Evolutionary conservation across 2,329 filamentous ascomycete species (phyloP).

Genomic region (Davidsoniella eucalypti): DNA sequence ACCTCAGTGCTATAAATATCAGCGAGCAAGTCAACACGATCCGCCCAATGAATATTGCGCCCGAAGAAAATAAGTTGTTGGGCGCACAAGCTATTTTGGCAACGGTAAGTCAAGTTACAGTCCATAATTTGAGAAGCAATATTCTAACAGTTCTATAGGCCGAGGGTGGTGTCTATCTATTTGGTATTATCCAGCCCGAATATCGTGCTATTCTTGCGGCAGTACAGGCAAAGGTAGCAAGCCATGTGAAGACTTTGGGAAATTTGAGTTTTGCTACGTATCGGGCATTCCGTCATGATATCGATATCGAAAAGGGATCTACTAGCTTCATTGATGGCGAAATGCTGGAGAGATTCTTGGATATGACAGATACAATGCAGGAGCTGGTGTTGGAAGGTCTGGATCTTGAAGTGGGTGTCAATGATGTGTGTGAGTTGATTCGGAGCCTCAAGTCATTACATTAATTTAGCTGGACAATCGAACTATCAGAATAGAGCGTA

Average conservation of each 20-base stretch:
- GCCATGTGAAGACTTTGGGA: slow-evolving; percentile 51
- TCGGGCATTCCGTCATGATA: slow-evolving; percentile 64
- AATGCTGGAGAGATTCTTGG: slow-evolving; percentile 70
- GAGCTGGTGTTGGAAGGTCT: slow-evolving; percentile 35
- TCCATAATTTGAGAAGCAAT: slow-evolving; percentile 14
- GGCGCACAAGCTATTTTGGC: slow-evolving; percentile 73
- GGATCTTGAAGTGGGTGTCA: slow-evolving; percentile 35
- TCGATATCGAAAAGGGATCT: slow-evolving; percentile 57
- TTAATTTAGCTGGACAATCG: slow-evolving; percentile 20
- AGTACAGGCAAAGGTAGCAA: slow-evolving; percentile 57
- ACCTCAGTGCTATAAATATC: slow-evolving; percentile 62
- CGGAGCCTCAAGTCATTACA: slow-evolving; percentile 48
- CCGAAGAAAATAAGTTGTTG: slow-evolving; percentile 48
- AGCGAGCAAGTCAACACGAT: slow-evolving; percentile 93
- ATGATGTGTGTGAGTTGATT: slow-evolving; percentile 44
- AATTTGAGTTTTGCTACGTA: slow-evolving; percentile 61
- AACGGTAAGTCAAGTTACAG: slow-evolving; percentile 44
- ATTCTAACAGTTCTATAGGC: slow-evolving; percentile 34
- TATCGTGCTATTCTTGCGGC: slow-evolving; percentile 68
- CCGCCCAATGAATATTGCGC: slow-evolving; percentile 51
- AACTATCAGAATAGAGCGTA: neutral
- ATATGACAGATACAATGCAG: slow-evolving; percentile 44
- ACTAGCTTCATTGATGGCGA: slow-evolving; percentile 86
- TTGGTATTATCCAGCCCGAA: slow-evolving; percentile 56
- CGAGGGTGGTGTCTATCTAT: slow-evolving; percentile 83